Base-by-base conservation (phyloP, 352 stramenopile genomes). In the Peronospora farinosa region DNA sequence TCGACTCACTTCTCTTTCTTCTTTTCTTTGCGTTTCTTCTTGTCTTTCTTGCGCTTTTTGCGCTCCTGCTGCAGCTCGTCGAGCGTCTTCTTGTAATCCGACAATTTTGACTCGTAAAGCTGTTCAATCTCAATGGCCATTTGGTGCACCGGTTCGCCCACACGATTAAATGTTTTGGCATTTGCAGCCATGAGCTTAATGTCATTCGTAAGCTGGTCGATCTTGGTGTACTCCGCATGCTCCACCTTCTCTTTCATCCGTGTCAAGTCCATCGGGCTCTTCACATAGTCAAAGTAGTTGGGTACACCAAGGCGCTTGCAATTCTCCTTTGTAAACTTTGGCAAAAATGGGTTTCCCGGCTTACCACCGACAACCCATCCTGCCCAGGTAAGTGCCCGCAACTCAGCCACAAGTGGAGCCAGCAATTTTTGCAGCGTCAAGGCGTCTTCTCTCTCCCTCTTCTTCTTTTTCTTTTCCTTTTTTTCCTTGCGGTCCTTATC, bases 11-110 rank as follows among this genome's bases (percentile, higher is more conserved):
- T 93, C 41, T 90, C 77, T 47, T 93, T 91, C 57, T 93, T 92
- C 64, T 93, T 90, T 30, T 90, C 73, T 67, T 92, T 93, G 38
- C 87, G 74, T 57, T 93, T 92, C 69, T 93, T 93, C 68, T 92
- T 90, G 16, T 90, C 78, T 49, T 92, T 91, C 62, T 92, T 93
- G 62, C 77, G 80, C 60, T 89, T 91, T 64, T 93, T 91, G 51
- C 77, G 78, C 51, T 90, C 76, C 47, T 78, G 69, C 44, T 88
- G 71, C 33, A 92, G 42, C 13, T 88, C 78, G 10, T 92, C 81
- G n/a, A 88, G 82, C 51, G 76, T 84, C 17, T 71, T 66, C 31
- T 64, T 69, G 65, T 90, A 92, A 0, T 51, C 55, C 36, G 56
- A 37, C 33, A 90, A 55, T 59, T 90, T 92, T 7, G 68, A 72